Percentiles rank a stretch among this genome's conserved stretches.
These are phyloP conservation scores for Backusella australiensis DNA, from an alignment of 192 early-diverging fungal genomes.

Conservation along the genomic window DNA sequence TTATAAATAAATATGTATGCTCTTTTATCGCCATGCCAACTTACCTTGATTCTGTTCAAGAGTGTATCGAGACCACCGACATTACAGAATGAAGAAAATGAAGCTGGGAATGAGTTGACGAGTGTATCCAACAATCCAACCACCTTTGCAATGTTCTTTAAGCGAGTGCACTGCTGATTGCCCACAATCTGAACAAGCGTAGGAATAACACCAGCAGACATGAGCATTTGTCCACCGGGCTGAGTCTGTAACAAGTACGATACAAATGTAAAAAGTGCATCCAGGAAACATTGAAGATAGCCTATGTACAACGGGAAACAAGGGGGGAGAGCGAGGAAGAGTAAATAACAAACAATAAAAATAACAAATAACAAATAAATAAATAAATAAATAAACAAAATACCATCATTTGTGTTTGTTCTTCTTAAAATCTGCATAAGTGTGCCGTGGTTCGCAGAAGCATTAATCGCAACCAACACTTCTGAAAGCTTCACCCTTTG, in stretches of 20 bases:
- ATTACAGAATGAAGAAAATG: constrained; percentile 79
- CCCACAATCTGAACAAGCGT: constrained; percentile 70
- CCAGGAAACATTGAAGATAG: constrained; percentile 73
- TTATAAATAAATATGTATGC: too few species aligned
- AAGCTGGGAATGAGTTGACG: constrained; percentile 70
- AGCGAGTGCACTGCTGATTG: constrained; percentile 42
- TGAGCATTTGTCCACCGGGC: constrained; percentile 85
- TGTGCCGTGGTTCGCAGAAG: constrained; percentile 90
- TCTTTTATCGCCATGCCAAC: too few species aligned
- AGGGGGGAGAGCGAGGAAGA: background rate
- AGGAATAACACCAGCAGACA: constrained; percentile 87
- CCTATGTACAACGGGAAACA: constrained; percentile 17
- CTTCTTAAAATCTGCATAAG: constrained; percentile 81
- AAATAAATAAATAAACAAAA: background rate
- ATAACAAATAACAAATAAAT: background rate
- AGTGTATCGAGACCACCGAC: constrained; percentile 79
- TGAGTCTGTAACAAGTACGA: constrained; percentile 76
- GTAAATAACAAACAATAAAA: background rate
- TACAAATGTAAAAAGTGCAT: constrained; percentile 79
- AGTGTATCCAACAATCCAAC: constrained; percentile 82
- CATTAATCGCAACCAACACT: constrained; percentile 84
- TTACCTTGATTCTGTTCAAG: constrained; percentile 75
- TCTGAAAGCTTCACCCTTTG: constrained; percentile 74
- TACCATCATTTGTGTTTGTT: constrained; percentile 44
- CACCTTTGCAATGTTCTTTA: constrained; percentile 64